Conservation (phyloP, 345 rosid genomes). For the Aquilaria sinensis region DNA sequence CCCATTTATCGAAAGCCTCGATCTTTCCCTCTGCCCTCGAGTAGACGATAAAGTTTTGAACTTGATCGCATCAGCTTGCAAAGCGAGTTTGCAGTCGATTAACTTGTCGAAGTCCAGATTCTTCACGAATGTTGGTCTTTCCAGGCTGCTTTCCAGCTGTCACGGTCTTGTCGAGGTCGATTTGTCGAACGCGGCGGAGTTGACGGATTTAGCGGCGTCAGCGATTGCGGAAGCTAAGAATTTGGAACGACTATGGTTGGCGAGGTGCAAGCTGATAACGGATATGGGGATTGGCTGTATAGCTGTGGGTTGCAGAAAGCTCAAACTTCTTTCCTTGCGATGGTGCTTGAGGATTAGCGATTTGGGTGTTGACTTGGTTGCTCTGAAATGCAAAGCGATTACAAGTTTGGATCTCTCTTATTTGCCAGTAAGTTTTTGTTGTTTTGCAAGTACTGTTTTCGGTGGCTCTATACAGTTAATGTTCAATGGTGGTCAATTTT, state of each 20-base stretch:
- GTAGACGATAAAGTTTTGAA: slow-evolving; percentile 26
- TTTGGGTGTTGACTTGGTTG: slow-evolving; percentile 42
- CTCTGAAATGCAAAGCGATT: slow-evolving; percentile 36
- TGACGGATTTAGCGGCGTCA: slow-evolving; percentile 34
- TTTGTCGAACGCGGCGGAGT: slow-evolving; percentile 30
- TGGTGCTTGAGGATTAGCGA: slow-evolving; percentile 46
- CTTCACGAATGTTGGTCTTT: slow-evolving; percentile 33
- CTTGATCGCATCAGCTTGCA: slow-evolving; percentile 22
- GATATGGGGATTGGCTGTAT: slow-evolving; percentile 51
- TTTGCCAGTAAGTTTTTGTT: slow-evolving; percentile 25
- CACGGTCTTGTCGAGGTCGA: slow-evolving; percentile 28
- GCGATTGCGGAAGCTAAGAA: slow-evolving; percentile 38
- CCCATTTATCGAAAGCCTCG: slow-evolving; percentile 28
- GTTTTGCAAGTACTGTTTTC: neutral
- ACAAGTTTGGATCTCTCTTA: slow-evolving; percentile 40
- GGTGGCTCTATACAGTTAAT: neutral
- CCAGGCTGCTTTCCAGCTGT: slow-evolving; percentile 24
- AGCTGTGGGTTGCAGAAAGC: slow-evolving; percentile 40
- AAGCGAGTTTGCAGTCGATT: slow-evolving; percentile 22
- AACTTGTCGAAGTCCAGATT: slow-evolving; percentile 31
- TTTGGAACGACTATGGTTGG: slow-evolving; percentile 29
- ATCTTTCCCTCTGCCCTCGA: slow-evolving; percentile 38
- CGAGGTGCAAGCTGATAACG: slow-evolving; percentile 39
- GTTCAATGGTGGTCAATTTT: neutral
- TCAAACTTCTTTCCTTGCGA: slow-evolving; percentile 34